These are phyloP conservation scores for Paraphaeosphaeria minitans DNA, from an alignment of 2,329 filamentous ascomycete species.

Conservation along the genomic window DNA sequence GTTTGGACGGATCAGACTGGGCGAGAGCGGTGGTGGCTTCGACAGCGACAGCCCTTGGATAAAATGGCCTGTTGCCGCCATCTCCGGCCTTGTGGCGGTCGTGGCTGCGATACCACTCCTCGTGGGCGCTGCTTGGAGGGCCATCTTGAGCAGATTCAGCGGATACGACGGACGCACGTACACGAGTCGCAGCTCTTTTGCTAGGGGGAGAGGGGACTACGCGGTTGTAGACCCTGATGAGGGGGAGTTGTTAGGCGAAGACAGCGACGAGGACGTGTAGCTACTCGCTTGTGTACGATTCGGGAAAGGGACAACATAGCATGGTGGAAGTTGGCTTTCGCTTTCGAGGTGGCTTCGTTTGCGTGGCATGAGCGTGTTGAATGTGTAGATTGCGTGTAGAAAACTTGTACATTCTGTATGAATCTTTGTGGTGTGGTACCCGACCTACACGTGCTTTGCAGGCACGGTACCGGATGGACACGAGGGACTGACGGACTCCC, in stretches of 20 bases:
- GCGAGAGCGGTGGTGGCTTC: slow-evolving; percentile 59
- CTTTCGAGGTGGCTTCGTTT: slow-evolving; percentile 1
- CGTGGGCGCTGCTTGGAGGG: slow-evolving; percentile 73
- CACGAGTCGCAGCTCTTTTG: slow-evolving; percentile 87
- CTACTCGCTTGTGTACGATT: slow-evolving; percentile 11
- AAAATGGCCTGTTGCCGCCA: slow-evolving; percentile 68
- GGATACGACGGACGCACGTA: slow-evolving; percentile 69
- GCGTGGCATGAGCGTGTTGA: not conserved
- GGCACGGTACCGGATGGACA: not conserved
- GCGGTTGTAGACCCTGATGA: slow-evolving; percentile 89
- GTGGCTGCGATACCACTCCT: slow-evolving; percentile 68
- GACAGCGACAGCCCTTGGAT: slow-evolving; percentile 78
- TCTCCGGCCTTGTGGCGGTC: slow-evolving; percentile 61
- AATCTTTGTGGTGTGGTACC: not conserved
- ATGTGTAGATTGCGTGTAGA: slow-evolving; percentile 13
- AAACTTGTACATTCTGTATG: slow-evolving; percentile 16
- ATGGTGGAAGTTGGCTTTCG: slow-evolving; percentile 11
- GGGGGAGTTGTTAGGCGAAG: slow-evolving; percentile 89
- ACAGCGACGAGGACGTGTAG: slow-evolving; percentile 85
- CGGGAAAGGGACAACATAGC: slow-evolving; percentile 1
- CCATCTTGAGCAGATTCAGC: slow-evolving; percentile 56
- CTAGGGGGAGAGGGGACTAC: slow-evolving; percentile 85
- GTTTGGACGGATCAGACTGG: slow-evolving; percentile 87
- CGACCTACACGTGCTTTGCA: not conserved
- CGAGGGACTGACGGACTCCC: not conserved